A percentile compares a stretch with the other conserved stretches of the same genome.
These are phyloP conservation scores for Naganishia sp. DNA, from an alignment of 1,284 basidiomycete species.

Conservation along the genomic window DNA sequence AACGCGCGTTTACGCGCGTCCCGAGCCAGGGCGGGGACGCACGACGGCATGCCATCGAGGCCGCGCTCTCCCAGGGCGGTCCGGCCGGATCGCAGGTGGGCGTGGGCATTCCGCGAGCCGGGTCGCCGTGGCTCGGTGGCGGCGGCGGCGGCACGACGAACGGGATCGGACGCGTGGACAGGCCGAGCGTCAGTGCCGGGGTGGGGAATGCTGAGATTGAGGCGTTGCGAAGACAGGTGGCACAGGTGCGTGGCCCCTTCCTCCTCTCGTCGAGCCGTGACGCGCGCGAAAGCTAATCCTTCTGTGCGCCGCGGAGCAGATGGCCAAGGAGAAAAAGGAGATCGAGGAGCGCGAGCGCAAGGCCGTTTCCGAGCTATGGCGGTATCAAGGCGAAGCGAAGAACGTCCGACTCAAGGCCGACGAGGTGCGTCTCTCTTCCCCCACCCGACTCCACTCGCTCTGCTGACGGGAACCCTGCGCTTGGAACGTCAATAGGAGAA, in stretches of 20 bases:
- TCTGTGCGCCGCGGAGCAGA: not conserved
- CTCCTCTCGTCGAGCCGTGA: too few species aligned
- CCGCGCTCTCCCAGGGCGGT: not conserved
- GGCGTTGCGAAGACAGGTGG: constrained; percentile 5
- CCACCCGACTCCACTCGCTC: not conserved
- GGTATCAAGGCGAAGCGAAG: constrained; percentile 25
- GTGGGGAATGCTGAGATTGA: constrained; percentile 9
- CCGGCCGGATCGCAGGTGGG: not conserved
- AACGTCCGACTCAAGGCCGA: constrained; percentile 21
- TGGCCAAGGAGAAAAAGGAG: constrained; percentile 20
- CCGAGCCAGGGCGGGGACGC: constrained; percentile 14
- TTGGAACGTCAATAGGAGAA: constrained; percentile 7
- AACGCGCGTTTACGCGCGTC: constrained; percentile 4
- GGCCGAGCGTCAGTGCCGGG: constrained; percentile 11
- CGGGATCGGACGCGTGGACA: not conserved
- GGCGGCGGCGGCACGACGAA: not conserved
- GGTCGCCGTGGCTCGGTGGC: not conserved
- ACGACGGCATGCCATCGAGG: constrained; percentile 13
- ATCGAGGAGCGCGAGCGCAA: constrained; percentile 1
- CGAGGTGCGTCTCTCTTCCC: constrained; percentile 2
- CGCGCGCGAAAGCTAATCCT: not conserved
- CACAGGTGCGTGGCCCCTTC: not conserved
- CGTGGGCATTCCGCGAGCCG: not conserved
- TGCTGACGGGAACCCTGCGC: not conserved
- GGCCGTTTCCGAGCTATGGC: constrained; percentile 16